phyloP scores from a whole-genome alignment of 306 rosid genomes.

The Inga oerstediana region DNA sequence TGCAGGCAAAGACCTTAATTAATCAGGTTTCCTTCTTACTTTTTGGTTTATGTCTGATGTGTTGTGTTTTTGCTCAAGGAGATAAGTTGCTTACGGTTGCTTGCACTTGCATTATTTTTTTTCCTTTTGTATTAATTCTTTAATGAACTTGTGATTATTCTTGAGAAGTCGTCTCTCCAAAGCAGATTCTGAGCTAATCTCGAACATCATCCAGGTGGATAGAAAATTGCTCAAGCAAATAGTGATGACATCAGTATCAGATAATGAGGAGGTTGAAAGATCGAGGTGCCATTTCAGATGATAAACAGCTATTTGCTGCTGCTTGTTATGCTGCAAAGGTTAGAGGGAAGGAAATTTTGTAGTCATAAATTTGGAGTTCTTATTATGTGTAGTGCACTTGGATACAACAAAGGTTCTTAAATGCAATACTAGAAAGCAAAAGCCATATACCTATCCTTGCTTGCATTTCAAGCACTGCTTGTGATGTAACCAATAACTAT shows the following conservation, averaged over 20 bases:
- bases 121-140: background rate
- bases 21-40: conserved; percentile 65
- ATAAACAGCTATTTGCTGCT: conserved; percentile 64
- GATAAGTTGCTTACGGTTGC: background rate
- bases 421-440: background rate
- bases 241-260: conserved; percentile 98
- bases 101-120: conserved; percentile 13
- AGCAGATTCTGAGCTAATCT: conserved; percentile 41
- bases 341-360: conserved; percentile 27
- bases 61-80: conserved; percentile 25
- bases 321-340: conserved; percentile 97
- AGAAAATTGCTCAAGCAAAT: conserved; percentile 98
- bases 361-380: background rate
- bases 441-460: background rate
- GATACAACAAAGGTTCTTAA: background rate
- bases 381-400: background rate
- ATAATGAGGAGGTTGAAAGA: conserved; percentile 91
- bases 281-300: conserved; percentile 60
- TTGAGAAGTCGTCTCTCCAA: conserved; percentile 13
- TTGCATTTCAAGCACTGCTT: background rate
- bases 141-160: conserved; percentile 3
- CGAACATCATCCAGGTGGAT: conserved; percentile 66
- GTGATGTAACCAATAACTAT: too few species aligned
- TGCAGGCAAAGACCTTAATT: conserved; percentile 59
- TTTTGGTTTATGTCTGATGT: conserved; percentile 10